Evolutionary conservation across 2,329 filamentous ascomycete species (phyloP), one percentile per base, ranked within the genome.

Genomic region (Paecilomyces formosus): DNA sequence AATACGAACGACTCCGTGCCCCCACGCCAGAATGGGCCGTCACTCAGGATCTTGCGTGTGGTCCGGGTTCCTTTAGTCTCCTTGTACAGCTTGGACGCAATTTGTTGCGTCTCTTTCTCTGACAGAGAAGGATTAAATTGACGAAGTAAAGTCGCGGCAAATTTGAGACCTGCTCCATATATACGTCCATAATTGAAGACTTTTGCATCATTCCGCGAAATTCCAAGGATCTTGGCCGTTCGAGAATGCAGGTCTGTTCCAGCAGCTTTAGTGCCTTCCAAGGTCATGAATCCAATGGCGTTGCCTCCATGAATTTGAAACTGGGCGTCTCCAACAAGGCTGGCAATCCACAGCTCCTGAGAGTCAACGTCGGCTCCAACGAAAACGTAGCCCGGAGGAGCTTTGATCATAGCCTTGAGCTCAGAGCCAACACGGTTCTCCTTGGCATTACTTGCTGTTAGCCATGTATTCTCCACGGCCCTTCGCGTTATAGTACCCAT

Each of bases 141-240:
- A 7, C 92, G 85, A 1, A 99, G 82, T 1, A 99, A 80, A 9
- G 90, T 95, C 2, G 89, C 87, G 0, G 94, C 94, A 70, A 99
- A 99, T 66, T 92, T 96, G 55, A 97, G 78, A 0, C 94, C 95
- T 3, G 94, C 95, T n/a, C 94, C 95, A 69, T 99, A 99, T 54
- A 99, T 99, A 49, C 95, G 90, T 7, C 95, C 95, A 67, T 99
- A 99, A 72, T 99, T 99, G 81, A 99, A 99, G 0, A 99, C 86
- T 71, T 99, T 99, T 59, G 94, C 94, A 68, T 97, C 87, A 68
- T 97, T 97, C 61, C 94, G 85, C 2, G 91, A 95, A 61, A 99
- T 99, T 6, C 92, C 93, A 1, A 99, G 76, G 58, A 99, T 99
- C 5, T 83, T 82, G 1, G 94, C 95, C 28, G 94, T 99, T 31